phyloP scores from a whole-genome alignment of 805 yeast genomes.

The Nakazawaea siamensis region DNA sequence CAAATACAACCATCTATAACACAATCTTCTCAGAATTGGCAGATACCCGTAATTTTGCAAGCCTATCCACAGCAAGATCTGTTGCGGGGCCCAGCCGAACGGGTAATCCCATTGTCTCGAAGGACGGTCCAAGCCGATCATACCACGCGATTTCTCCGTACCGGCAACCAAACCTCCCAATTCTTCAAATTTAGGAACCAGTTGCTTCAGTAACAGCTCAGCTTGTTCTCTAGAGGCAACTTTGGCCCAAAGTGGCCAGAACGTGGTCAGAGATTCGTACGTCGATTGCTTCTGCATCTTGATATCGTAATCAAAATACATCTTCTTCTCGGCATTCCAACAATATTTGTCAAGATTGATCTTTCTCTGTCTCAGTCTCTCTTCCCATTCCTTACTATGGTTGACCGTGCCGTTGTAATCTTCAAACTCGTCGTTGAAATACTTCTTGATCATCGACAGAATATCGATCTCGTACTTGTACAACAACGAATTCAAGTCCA shows the following conservation, averaged over 20 bases:
- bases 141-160: constrained; percentile 67
- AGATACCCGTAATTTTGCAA: constrained; percentile 61
- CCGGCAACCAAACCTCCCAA: constrained; percentile 88
- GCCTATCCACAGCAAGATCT: constrained; percentile 90
- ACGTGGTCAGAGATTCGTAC: constrained; percentile 82
- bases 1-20: constrained; percentile 82
- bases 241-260: constrained; percentile 90
- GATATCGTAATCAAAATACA: constrained; percentile 80
- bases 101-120: constrained; percentile 98
- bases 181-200: constrained; percentile 68
- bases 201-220: constrained; percentile 40
- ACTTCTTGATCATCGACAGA: constrained; percentile 47
- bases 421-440: constrained; percentile 43
- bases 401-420: constrained; percentile 30
- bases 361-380: constrained; percentile 48
- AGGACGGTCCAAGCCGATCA: constrained; percentile 62
- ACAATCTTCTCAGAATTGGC: constrained; percentile 59
- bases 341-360: constrained; percentile 52
- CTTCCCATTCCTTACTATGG: constrained; percentile 50
- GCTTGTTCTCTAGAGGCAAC: constrained; percentile 65
- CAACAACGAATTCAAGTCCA: constrained; percentile 77
- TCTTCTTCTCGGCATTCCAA: constrained; percentile 77
- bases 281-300: constrained; percentile 42
- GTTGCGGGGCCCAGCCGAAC: constrained; percentile 98
- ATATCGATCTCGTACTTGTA: constrained; percentile 90